A percentile compares a stretch with the other conserved stretches of the same genome.
These are phyloP conservation scores for Fraxinus platypoda DNA, from an alignment of 305 asterid species.

Conservation along the genomic window DNA sequence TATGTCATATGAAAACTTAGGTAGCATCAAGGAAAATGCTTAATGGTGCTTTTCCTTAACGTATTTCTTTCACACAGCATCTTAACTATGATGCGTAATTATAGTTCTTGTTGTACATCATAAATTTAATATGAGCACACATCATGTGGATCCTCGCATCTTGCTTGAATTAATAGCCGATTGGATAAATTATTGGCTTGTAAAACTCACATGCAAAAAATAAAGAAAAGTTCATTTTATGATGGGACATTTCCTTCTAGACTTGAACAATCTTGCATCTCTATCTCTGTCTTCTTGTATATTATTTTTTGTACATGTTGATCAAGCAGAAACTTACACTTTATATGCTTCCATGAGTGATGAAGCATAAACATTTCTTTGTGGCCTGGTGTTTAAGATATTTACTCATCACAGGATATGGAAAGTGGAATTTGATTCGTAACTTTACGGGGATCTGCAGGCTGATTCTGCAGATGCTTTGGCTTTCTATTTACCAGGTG, in stretches of 20 bases:
- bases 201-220: not conserved
- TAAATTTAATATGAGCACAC: not conserved
- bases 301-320: conserved; percentile 13
- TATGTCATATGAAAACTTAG: not conserved
- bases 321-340: not conserved
- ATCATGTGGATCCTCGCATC: not conserved
- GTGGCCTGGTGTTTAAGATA: not conserved
- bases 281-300: not conserved
- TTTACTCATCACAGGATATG: not conserved
- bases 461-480: conserved; percentile 88
- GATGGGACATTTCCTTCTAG: not conserved
- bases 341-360: conserved; percentile 1
- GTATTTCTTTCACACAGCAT: not conserved
- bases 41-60: not conserved
- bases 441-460: conserved; percentile 47
- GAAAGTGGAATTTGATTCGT: not conserved
- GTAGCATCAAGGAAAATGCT: not conserved
- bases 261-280: not conserved
- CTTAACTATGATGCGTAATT: not conserved
- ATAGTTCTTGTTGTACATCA: not conserved
- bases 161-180: conserved; percentile 3
- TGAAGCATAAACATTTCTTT: not conserved
- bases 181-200: conserved; percentile 9
- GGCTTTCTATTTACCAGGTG: conserved; percentile 94
- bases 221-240: not conserved